Evolutionary conservation across 768 basidiomycete species (phyloP), one percentile per base, ranked within the genome.

Genomic region (Chalciporus sphaerocephalus): DNA sequence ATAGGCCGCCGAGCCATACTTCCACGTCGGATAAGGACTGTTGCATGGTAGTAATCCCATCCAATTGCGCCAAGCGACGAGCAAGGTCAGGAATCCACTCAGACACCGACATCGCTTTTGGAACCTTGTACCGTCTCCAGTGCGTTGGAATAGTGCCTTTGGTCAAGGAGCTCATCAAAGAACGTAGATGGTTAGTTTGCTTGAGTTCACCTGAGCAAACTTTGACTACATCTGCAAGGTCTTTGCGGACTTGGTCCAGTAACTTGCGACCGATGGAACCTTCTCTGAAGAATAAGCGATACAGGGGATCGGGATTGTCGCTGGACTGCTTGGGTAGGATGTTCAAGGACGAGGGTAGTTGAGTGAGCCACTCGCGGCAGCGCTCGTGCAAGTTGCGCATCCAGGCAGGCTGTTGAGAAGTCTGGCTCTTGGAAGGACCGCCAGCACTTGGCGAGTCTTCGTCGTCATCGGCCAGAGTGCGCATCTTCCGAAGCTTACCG

Each of bases 101-200:
- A 2, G 85, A 81, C 3, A 93, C 85, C 1, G 85, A 83, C 78
- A 89, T 86, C 0, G 79, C 72, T 56, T 83, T 86, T 51, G 81
- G 77, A 39, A 93, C 86, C 67, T 93, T 95, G 77, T 93, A 97
- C 46, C 81, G 76, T 43, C 80, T 74, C 94, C 94, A 98, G 61
- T 92, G 85, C 20, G 74, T 64, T 1, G 95, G 95, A 37, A 95
- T 88, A 5, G 88, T 87, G 30, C 89, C 93, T 75, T 95, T 96
- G 11, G 85, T 93, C 47, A 95, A 69, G 27, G 83, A 76, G 54
- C 89, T 89, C 83, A 98, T 87, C 21, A 99, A 72, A 4, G 80
- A 82, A n/a, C 96, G 84, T 22, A 95, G 72, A 59, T 96, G 91
- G 61, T 99, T 99, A 1, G 95, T 98, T 66, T 96, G 94, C 73